phyloP scores from a whole-genome alignment of 306 rosid species.

The Ziziphus jujuba region DNA sequence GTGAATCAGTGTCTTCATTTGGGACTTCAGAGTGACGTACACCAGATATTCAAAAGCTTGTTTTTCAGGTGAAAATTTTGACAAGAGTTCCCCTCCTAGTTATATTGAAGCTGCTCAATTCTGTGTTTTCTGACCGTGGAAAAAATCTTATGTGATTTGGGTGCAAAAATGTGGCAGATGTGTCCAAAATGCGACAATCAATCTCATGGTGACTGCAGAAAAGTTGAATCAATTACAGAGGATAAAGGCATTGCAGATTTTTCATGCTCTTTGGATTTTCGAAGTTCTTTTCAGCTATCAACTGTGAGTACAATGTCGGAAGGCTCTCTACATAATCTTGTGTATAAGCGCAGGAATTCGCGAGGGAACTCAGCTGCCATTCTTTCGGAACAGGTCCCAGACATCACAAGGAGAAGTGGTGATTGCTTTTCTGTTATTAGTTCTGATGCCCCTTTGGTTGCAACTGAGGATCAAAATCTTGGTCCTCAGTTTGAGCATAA shows the following conservation, averaged over 20 bases:
- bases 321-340: constrained; percentile 42
- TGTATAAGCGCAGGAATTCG: constrained; percentile 70
- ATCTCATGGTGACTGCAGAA: constrained; percentile 51
- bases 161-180: constrained; percentile 77
- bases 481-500: constrained; percentile 42
- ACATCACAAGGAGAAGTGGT: constrained; percentile 37
- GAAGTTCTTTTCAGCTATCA: constrained; percentile 47
- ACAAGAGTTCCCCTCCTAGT: constrained; percentile 47
- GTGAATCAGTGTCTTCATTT: constrained; percentile 16
- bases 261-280: constrained; percentile 41
- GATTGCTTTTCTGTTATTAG: constrained; percentile 49
- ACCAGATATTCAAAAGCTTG: constrained; percentile 26
- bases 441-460: constrained; percentile 41
- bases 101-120: constrained; percentile 57
- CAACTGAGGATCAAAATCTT: constrained; percentile 46
- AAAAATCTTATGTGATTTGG: constrained; percentile 50
- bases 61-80: constrained; percentile 66
- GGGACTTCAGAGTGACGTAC: constrained; percentile 32
- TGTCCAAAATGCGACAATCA: constrained; percentile 48
- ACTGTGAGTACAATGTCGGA: constrained; percentile 53
- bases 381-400: constrained; percentile 29
- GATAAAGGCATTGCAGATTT: constrained; percentile 38
- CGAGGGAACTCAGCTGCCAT: constrained; percentile 32
- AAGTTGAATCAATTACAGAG: constrained; percentile 42
- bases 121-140: constrained; percentile 44